phyloP scores from a whole-genome alignment of 2,329 filamentous ascomycete genomes.

The Oidium heveae region DNA sequence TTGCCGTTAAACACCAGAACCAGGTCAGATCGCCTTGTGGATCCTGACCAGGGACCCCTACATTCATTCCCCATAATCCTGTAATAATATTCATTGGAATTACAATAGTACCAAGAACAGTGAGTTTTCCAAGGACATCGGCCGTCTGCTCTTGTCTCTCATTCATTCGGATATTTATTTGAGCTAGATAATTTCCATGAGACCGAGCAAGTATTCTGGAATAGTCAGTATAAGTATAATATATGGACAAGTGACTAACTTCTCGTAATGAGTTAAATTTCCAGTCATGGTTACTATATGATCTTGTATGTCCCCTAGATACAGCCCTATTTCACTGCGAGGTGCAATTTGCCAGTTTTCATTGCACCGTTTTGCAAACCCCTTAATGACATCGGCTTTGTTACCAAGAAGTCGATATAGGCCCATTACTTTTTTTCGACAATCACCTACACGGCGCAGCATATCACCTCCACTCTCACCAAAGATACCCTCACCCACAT shows the following conservation, averaged over 20 bases:
- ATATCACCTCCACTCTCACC: slow-evolving; percentile 43
- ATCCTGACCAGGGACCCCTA: slow-evolving; percentile 81
- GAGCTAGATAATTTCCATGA: slow-evolving; percentile 92
- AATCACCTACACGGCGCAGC: slow-evolving; percentile 78
- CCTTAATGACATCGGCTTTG: slow-evolving; percentile 97
- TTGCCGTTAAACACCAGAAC: slow-evolving; percentile 53
- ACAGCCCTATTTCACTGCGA: slow-evolving; percentile 85
- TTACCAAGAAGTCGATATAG: slow-evolving; percentile 81
- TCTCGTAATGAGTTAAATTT: slow-evolving; percentile 88
- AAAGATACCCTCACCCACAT: slow-evolving; percentile 16
- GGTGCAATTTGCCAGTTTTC: slow-evolving; percentile 95
- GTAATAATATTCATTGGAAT: slow-evolving; percentile 98
- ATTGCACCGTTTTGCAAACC: slow-evolving; percentile 93
- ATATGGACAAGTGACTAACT: slow-evolving; percentile 28
- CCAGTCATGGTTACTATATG: slow-evolving; percentile 98
- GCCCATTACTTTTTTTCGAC: slow-evolving; percentile 91
- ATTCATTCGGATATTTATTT: slow-evolving; percentile 98
- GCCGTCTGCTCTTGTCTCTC: slow-evolving; percentile 89
- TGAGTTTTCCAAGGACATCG: slow-evolving; percentile 82
- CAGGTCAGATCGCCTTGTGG: slow-evolving; percentile 47
- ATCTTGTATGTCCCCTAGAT: slow-evolving; percentile 94
- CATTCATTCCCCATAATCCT: slow-evolving; percentile 97
- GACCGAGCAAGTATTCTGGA: slow-evolving; percentile 63
- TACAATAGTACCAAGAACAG: slow-evolving; percentile 88
- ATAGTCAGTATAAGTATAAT: slow-evolving; percentile 3